Base-by-base conservation (phyloP, 306 rosid species). In the Cucumis melo region DNA sequence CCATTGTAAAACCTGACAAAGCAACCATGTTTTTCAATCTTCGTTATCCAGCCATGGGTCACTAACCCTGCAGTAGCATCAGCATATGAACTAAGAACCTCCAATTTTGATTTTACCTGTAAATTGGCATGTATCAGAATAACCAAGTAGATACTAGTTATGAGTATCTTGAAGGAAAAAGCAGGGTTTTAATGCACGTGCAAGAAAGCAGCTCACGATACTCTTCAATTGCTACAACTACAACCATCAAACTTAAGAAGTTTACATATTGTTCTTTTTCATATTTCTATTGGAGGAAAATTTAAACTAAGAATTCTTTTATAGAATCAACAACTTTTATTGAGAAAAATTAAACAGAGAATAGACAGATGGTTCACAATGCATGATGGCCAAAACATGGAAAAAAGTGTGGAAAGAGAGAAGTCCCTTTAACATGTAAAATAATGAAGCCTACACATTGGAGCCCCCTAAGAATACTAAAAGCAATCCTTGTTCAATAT, bases 31-130 rank as follows among this genome's bases (percentile, higher is more conserved):
- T 72, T 85, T 84, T 90, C 99, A 41, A 94, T 91, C 89, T 87
- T 94, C 78, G 97, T 82, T 82, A 94, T 87, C 99, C 99, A 94
- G 74, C 99, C 99, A 86, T 94, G 99, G 56, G 93, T 88, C 81
- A 94, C 82, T 80, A 92, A 83, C 78, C 97, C 96, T 55, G 84
- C 95, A 63, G 86, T 77, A 54, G 91, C 97, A 79, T 94, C 96
- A 63, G 83, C 74, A 80, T 87, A 92, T 34, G 99, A 92, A 85
- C 93, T 84, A 75, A 94, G 83, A 84, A 92, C 88, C 76, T 78
- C 86, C 63, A 85, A 90, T 80, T 94, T 94, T 0, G 97, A 94
- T 85, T 90, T 94, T 79, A 94, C 98, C 98, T 92, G 86, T 73
- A 65, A 72, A 75, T 64, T 76, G 73, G 27, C 21, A 81, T 39